phyloP scores from a whole-genome alignment of 176 grass and related monocot genomes.

The barley (Hordeum vulgare) region MorexV3_pseudomolecules_assembly NC_058521.1:22555892-22556391 shows the following conservation, averaged over 20 bases:
- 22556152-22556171: not conserved
- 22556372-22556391: not conserved
- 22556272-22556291: not conserved
- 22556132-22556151: not conserved
- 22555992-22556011: conserved; percentile 96
- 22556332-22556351: not conserved
- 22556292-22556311: not conserved
- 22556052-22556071: conserved; percentile 85
- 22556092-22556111: not conserved
- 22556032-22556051: conserved; percentile 85
- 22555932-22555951: not conserved
- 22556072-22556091: conserved; percentile 81
- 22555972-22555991: conserved; percentile 69
- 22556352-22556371: not conserved
- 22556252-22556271: not conserved
- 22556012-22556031: conserved; percentile 90
- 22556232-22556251: not conserved
- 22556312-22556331: not conserved
- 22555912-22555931: not conserved
- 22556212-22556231: not conserved
- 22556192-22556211: not conserved
- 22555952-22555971: conserved; percentile 37
- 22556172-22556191: not conserved
- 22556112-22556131: not conserved
- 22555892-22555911: not conserved